Percentiles rank a stretch among this genome's conserved stretches.
Evolutionary conservation across 768 basidiomycete genomes (phyloP).

Genomic region (Collybiopsis confluens): DNA sequence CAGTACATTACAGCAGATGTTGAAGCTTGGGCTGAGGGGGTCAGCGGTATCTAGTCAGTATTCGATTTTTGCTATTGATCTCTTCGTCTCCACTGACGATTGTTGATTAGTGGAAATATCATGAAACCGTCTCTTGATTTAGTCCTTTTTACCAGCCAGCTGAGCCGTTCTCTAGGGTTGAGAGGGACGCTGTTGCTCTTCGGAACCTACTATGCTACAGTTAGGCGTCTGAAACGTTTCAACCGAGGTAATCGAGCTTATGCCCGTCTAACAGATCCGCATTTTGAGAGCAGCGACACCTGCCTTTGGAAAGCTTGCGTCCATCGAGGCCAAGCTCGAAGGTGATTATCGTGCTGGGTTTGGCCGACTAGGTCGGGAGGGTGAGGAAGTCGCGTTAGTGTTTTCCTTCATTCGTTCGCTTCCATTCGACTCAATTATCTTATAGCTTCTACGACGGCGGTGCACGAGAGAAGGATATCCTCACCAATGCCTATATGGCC

Average conservation of each 20-base stretch:
- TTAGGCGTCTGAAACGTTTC: conserved; percentile 27
- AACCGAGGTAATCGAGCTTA: background rate
- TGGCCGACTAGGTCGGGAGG: conserved; percentile 79
- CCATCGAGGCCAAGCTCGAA: conserved; percentile 80
- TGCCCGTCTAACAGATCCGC: background rate
- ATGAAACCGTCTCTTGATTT: conserved; percentile 91
- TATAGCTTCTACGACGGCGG: conserved; percentile 90
- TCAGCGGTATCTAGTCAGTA: conserved; percentile 78
- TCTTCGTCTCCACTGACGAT: background rate
- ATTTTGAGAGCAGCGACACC: conserved; percentile 85
- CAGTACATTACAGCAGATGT: conserved; percentile 95
- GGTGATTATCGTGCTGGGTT: conserved; percentile 91
- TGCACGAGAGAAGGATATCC: conserved; percentile 72
- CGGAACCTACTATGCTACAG: conserved; percentile 83
- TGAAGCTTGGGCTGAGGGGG: conserved; percentile 80
- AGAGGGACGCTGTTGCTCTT: conserved; percentile 81
- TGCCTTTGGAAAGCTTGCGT: conserved; percentile 87
- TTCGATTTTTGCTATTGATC: no score
- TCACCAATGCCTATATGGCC: conserved; percentile 70
- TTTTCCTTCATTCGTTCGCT: background rate
- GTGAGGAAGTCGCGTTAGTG: conserved; percentile 87
- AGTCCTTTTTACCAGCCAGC: conserved; percentile 87
- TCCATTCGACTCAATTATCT: background rate
- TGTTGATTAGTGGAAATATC: conserved; percentile 69
- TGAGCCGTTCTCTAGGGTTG: conserved; percentile 80